phyloP scores from a whole-genome alignment of 2,329 filamentous ascomycete species.

The Cercospora citrullina region DNA sequence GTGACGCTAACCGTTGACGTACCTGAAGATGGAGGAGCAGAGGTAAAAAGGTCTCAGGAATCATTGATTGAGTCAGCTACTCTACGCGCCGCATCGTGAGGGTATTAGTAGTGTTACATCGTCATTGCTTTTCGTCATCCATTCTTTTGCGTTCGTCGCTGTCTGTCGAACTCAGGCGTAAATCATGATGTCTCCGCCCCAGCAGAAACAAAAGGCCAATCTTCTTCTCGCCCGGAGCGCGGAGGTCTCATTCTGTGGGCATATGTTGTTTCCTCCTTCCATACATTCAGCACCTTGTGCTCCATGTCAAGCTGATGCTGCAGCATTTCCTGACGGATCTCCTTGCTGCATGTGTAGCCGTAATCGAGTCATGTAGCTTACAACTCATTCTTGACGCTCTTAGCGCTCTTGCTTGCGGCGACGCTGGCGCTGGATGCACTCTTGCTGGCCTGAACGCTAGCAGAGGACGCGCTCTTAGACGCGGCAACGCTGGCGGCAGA shows the following conservation, averaged over 20 bases:
- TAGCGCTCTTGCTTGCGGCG: conserved; percentile 32
- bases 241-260: conserved; percentile 7
- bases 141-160: conserved; percentile 21
- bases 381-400: conserved; percentile 31
- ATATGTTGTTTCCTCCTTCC: background rate
- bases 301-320: background rate
- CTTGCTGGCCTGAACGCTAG: conserved; percentile 32
- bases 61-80: conserved; percentile 14
- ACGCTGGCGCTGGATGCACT: conserved; percentile 38
- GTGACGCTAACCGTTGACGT: background rate
- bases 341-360: background rate
- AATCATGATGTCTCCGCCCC: conserved; percentile 37
- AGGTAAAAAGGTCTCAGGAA: background rate
- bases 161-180: conserved; percentile 18
- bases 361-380: background rate
- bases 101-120: conserved; percentile 26
- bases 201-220: conserved; percentile 12
- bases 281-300: background rate
- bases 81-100: conserved; percentile 20
- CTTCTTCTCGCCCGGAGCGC: background rate
- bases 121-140: conserved; percentile 27
- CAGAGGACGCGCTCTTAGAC: conserved; percentile 36
- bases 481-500: conserved; percentile 35
- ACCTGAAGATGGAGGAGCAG: background rate
- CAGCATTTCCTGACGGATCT: background rate